Conservation (phyloP, 2,329 filamentous ascomycete genomes). For the Amesomyces nigricolor region DNA sequence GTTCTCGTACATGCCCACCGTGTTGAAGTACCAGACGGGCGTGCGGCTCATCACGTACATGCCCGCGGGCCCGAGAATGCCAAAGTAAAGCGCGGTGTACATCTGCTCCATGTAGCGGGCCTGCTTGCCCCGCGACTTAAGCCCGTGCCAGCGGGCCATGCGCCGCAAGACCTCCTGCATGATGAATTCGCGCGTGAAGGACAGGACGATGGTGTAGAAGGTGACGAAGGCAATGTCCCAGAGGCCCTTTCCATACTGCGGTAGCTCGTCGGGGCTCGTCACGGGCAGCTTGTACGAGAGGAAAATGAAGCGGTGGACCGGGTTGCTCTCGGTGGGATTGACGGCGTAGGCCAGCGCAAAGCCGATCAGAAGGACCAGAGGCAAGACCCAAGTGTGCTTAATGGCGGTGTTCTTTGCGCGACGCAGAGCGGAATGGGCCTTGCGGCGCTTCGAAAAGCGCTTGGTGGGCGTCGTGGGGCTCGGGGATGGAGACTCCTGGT, state of each 20-base stretch:
- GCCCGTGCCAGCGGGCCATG: conserved; percentile 62
- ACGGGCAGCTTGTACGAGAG: conserved; percentile 74
- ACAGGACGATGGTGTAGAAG: conserved; percentile 86
- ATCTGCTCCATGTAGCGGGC: conserved; percentile 92
- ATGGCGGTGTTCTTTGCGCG: conserved; percentile 47
- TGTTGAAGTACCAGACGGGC: conserved; percentile 97
- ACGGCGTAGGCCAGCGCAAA: conserved; percentile 65
- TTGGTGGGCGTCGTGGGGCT: conserved; percentile 31
- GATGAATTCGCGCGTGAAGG: conserved; percentile 90
- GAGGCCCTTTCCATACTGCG: conserved; percentile 82
- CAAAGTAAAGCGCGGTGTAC: conserved; percentile 91
- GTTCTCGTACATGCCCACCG: conserved; percentile 77
- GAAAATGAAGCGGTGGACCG: conserved; percentile 76
- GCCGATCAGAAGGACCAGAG: conserved; percentile 60
- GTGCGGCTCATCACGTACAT: conserved; percentile 86
- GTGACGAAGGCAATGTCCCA: conserved; percentile 81
- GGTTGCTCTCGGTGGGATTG: conserved; percentile 73
- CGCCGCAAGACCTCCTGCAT: conserved; percentile 87
- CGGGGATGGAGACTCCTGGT: conserved; percentile 22
- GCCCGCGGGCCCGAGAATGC: conserved; percentile 72
- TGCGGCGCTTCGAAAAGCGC: conserved; percentile 49
- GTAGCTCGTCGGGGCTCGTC: conserved; percentile 38
- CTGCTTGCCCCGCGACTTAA: conserved; percentile 71
- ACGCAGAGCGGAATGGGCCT: conserved; percentile 48
- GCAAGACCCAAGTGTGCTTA: conserved; percentile 59